Evolutionary conservation across 139 green algal genomes (phyloP), one percentile per base, ranked within the genome.

Genomic region (Chlamydomonas schloesseri): DNA sequence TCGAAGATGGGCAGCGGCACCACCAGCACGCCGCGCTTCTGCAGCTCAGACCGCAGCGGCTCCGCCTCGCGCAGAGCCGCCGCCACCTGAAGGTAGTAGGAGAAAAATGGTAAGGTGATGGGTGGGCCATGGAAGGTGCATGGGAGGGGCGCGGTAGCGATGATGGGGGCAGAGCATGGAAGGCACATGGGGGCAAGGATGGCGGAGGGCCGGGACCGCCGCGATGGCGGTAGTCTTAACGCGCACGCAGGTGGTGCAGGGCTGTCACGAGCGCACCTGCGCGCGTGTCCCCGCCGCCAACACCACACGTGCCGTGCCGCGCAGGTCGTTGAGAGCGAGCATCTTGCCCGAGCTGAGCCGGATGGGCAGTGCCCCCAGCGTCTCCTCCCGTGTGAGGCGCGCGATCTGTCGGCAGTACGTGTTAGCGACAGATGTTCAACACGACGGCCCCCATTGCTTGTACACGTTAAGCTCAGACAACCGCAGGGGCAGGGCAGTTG

Each of bases 21-120:
- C 5, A 98, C 71, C 18, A 98, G 73, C 60, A 98, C 94, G 1
- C 96, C 96, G 0, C 94, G 88, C 76, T 91, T 84, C 62, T 82
- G 20, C 33, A 98, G 91, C 71, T 93, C 84, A 50, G 93, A 91
- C 55, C 89, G 91, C 76, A 91, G 93, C 0, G 91, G 92, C 81
- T 95, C 94, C 24, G 95, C 96, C 31, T 76, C 84, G 2, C 68
- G 81, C 60, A 97, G 28, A 0, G 93, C 92, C 6, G 71, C 88
- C 9, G 47, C 47, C 68, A 94, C 92, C 91, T 94, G 88, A n/a
- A n/a, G n/a, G n/a, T 20, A 28, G 11, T 47, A 47, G n/a, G 13
- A 46, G 68, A n/a, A n/a, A n/a, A n/a, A n/a, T n/a, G n/a, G n/a
- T n/a, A n/a, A n/a, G n/a, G n/a, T n/a, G n/a, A n/a, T n/a, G n/a